A percentile compares a stretch with the other conserved stretches of the same genome.
These are phyloP conservation scores for Alternaria sp. DNA, from an alignment of 2,329 filamentous ascomycete genomes.

Conservation along the genomic window DNA sequence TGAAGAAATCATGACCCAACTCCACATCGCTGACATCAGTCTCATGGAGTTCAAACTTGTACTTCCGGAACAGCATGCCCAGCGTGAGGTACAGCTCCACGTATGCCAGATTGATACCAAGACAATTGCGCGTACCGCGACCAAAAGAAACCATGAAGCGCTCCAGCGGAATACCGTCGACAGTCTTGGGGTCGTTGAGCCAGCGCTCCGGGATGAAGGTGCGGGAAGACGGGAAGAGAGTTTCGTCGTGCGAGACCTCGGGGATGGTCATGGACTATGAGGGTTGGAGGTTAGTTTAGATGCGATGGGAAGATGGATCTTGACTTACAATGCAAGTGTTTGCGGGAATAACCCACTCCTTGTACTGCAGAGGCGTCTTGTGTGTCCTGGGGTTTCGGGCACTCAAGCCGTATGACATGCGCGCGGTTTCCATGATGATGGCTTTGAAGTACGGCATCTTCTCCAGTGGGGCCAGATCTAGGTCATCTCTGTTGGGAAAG, in stretches of 20 bases:
- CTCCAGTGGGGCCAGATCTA: constrained; percentile 31
- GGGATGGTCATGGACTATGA: constrained; percentile 43
- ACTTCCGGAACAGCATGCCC: constrained; percentile 43
- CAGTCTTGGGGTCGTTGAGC: constrained; percentile 39
- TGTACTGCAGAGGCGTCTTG: constrained; percentile 26
- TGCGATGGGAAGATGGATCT: neutral
- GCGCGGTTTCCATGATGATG: constrained; percentile 37
- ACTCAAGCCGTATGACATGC: constrained; percentile 49
- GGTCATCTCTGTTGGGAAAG: constrained; percentile 30
- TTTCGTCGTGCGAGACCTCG: constrained; percentile 43
- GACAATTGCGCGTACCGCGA: constrained; percentile 51
- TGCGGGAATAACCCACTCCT: constrained; percentile 38
- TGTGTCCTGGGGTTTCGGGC: constrained; percentile 47
- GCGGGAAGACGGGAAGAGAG: constrained; percentile 46
- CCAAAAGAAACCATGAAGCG: constrained; percentile 52
- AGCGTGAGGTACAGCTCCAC: constrained; percentile 43
- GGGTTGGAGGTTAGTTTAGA: neutral
- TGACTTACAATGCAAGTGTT: constrained; percentile 41
- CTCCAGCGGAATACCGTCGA: constrained; percentile 43
- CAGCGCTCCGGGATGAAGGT: constrained; percentile 51
- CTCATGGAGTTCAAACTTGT: constrained; percentile 39
- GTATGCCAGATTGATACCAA: constrained; percentile 51
- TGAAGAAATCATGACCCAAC: constrained; percentile 49
- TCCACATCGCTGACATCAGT: constrained; percentile 38
- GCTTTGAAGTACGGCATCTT: constrained; percentile 15